phyloP scores from a whole-genome alignment of 202 grass and related monocot species.

The Cymbopogon flexuosus region DNA sequence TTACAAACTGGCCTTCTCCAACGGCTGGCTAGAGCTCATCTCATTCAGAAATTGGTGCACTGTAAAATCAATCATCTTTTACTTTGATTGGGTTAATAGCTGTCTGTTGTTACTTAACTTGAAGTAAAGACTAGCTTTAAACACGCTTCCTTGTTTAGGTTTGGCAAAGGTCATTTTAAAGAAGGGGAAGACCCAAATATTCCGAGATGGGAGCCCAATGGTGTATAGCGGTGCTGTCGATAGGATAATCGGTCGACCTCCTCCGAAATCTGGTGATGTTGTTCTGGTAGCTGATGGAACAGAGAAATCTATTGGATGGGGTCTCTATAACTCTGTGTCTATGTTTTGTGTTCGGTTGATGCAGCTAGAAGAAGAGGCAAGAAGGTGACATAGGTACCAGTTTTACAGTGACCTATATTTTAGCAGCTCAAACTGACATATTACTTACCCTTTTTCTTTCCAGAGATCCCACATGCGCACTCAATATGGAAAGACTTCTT shows the following conservation, averaged over 20 bases:
- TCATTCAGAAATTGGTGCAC: not conserved
- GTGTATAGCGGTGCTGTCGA: constrained; percentile 90
- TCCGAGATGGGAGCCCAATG: constrained; percentile 85
- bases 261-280: constrained; percentile 78
- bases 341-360: constrained; percentile 95
- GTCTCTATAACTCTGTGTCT: constrained; percentile 87
- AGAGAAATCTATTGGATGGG: constrained; percentile 84
- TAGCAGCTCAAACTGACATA: not conserved
- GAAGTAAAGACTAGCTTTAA: constrained; percentile 18
- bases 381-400: constrained; percentile 39
- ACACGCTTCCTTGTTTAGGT: constrained; percentile 36
- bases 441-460: constrained; percentile 20
- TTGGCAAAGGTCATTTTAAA: constrained; percentile 82
- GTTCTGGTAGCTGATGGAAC: constrained; percentile 82
- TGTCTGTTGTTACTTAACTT: not conserved
- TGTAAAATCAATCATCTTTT: not conserved
- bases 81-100: not conserved
- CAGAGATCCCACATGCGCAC: constrained; percentile 63
- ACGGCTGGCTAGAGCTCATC: not conserved
- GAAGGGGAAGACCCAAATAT: constrained; percentile 92
- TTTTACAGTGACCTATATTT: constrained; percentile 8
- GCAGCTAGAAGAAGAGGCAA: constrained; percentile 89
- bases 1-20: not conserved
- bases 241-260: constrained; percentile 64
- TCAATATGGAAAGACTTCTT: constrained; percentile 88